Base-by-base conservation (phyloP, 2,329 filamentous ascomycete species). In the Cladophialophora immunda region DNA sequence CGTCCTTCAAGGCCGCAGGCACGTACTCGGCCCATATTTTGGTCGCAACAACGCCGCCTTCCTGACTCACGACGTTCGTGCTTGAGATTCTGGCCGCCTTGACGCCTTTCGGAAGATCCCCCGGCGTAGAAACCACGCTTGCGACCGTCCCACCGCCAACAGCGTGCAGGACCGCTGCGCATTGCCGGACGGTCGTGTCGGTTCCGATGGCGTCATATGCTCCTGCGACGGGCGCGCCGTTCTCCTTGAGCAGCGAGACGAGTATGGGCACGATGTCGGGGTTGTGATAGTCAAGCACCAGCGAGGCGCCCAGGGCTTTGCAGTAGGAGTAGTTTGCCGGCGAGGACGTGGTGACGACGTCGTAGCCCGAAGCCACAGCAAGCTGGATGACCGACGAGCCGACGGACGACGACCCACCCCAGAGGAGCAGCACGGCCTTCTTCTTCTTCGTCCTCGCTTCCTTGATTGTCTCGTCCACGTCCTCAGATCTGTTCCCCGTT, bases 41-140 rank as follows among this genome's bases (percentile, higher is more conserved):
- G 62, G 73, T 76, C 1, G 76, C 90, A 83, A 92, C 92, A 7
- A 90, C 90, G n/a, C 92, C 86, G 53, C 81, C 82, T 11, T 75
- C 66, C n/a, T 77, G 47, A 50, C 50, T 57, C 45, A 78, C 72
- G 27, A 76, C 74, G 22, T 77, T 72, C 58, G 76, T 75, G 73
- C 85, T 86, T 67, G 91, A 81, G 22, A 63, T 65, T 27, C 52
- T 60, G 0, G 25, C 45, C 4, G 66, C 57, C 25, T 59, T 63
- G 25, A 70, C 68, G 13, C 56, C 65, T 30, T 58, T 60, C 0
- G 50, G 59, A 1, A 58, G 54, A 41, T 61, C 50, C 7, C 36
- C 50, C 3, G 64, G 62, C 30, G 50, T 25, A 13, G 66, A 54
- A 25, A 66, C 58, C 36, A 68, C 64, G 15, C 58, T 47, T 0